A percentile compares a stretch with the other conserved stretches of the same genome.
Conservation (phyloP, 352 stramenopile genomes). For the Globisporangium iwayamae region DNA sequence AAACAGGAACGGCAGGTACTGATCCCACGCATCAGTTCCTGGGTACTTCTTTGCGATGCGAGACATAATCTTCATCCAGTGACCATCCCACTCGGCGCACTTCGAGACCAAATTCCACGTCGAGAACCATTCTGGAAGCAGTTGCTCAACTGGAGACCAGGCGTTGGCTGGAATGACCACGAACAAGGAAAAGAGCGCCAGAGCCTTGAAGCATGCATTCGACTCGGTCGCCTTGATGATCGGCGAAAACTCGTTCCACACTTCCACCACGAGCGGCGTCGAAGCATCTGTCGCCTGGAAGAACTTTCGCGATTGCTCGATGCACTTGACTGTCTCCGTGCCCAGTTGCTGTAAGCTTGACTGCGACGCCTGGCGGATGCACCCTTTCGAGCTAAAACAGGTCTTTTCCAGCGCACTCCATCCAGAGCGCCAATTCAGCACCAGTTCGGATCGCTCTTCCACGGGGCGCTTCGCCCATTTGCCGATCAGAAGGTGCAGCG, state of each 20-base stretch:
- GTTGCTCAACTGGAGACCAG: slow-evolving; percentile 12
- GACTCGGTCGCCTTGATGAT: slow-evolving; percentile 41
- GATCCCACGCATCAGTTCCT: slow-evolving; percentile 20
- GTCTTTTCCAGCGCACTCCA: slow-evolving; percentile 44
- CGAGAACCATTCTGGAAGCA: slow-evolving; percentile 55
- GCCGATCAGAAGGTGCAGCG: slow-evolving; percentile 39
- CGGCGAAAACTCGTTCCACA: slow-evolving; percentile 47
- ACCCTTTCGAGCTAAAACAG: slow-evolving; percentile 40
- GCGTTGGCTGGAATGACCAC: slow-evolving; percentile 21
- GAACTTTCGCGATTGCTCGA: slow-evolving; percentile 46
- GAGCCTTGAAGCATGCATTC: slow-evolving; percentile 53
- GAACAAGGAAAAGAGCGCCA: slow-evolving; percentile 64
- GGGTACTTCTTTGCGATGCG: slow-evolving; percentile 54
- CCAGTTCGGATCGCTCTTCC: slow-evolving; percentile 19
- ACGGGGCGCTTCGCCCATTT: slow-evolving; percentile 48
- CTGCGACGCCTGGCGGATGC: slow-evolving; percentile 36
- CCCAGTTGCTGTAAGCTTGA: slow-evolving; percentile 32
- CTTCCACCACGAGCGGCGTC: slow-evolving; percentile 33
- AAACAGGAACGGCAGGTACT: slow-evolving; percentile 57
- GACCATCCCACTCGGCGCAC: slow-evolving; percentile 59
- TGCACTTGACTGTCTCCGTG: slow-evolving; percentile 40
- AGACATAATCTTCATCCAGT: slow-evolving; percentile 73
- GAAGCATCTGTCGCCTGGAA: slow-evolving; percentile 26
- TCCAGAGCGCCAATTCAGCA: slow-evolving; percentile 43
- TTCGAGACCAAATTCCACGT: slow-evolving; percentile 52